Percentiles rank a stretch among this genome's conserved stretches.
phyloP scores from a whole-genome alignment of 2,329 filamentous ascomycete genomes.

The Fusarium napiforme region DNA sequence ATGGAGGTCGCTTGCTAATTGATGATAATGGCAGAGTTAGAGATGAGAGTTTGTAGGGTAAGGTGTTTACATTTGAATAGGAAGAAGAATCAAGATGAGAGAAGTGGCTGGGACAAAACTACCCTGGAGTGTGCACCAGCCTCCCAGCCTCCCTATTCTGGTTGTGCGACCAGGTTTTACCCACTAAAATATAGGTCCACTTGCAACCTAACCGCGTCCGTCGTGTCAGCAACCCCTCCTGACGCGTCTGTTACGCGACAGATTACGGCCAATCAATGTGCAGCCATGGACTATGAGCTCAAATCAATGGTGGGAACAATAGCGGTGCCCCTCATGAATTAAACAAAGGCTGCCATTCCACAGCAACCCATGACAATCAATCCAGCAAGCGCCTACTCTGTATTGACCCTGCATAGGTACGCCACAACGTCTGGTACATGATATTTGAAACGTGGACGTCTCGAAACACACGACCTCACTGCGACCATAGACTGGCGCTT shows the following conservation, averaged over 20 bases:
- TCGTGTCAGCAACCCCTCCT: conserved; percentile 37
- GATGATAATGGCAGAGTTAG: conserved; percentile 40
- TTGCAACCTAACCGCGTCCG: conserved; percentile 26
- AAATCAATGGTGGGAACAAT: conserved; percentile 30
- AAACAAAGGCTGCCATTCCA: conserved; percentile 18
- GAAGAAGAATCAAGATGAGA: conserved; percentile 36
- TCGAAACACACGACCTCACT: conserved; percentile 25
- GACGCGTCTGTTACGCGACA: conserved; percentile 48
- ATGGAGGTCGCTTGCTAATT: conserved; percentile 39
- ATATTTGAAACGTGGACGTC: conserved; percentile 8
- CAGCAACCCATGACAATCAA: conserved; percentile 26
- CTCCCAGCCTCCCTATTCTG: conserved; percentile 43
- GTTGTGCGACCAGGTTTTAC: conserved; percentile 20
- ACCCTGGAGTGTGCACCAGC: conserved; percentile 42
- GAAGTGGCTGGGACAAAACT: conserved; percentile 44
- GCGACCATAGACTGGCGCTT: conserved; percentile 27
- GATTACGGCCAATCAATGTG: conserved; percentile 40
- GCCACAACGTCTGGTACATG: conserved; percentile 14
- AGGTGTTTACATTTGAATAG: conserved; percentile 40
- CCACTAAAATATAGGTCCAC: conserved; percentile 31
- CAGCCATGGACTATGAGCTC: conserved; percentile 15
- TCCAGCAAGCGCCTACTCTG: conserved; percentile 28
- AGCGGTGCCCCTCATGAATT: conserved; percentile 37
- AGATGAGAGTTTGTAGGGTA: conserved; percentile 40
- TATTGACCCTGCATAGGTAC: conserved; percentile 15